Percentiles rank a stretch among this genome's conserved stretches.
phyloP scores from a whole-genome alignment of 2,329 filamentous ascomycete genomes.

The Beauveria bassiana region DNA sequence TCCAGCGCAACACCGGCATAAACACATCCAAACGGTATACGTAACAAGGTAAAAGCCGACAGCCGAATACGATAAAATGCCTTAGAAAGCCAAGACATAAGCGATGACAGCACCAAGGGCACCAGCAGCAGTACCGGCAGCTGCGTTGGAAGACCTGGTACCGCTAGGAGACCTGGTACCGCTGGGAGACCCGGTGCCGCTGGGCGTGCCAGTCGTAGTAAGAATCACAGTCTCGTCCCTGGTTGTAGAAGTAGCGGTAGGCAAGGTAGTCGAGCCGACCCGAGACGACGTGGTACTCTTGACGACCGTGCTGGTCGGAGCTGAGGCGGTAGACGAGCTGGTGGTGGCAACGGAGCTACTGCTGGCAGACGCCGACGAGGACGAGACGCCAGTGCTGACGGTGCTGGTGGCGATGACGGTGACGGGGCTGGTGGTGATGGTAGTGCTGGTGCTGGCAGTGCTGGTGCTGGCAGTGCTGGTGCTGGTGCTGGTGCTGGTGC shows the following conservation, averaged over 20 bases:
- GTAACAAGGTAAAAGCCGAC: neutral
- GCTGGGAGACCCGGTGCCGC: neutral
- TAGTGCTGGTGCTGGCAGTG: neutral
- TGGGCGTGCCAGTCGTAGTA: neutral
- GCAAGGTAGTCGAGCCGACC: neutral
- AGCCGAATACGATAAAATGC: neutral
- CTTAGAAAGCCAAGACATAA: neutral
- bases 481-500: neutral
- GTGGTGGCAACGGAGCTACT: neutral
- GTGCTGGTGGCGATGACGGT: neutral
- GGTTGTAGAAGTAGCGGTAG: neutral
- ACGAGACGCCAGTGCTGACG: neutral
- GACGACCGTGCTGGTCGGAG: neutral
- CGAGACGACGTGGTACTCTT: neutral
- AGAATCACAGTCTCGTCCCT: neutral
- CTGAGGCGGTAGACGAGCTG: neutral
- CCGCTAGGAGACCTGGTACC: neutral
- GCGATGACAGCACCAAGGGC: neutral
- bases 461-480: neutral
- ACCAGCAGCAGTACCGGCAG: slow-evolving; percentile 2
- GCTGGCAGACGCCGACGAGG: neutral
- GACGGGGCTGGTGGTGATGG: neutral
- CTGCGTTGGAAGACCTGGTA: neutral
- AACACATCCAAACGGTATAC: neutral
- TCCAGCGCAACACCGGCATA: neutral